phyloP scores from a whole-genome alignment of 1,139 yeast species.

The Pichia sp. region DNA sequence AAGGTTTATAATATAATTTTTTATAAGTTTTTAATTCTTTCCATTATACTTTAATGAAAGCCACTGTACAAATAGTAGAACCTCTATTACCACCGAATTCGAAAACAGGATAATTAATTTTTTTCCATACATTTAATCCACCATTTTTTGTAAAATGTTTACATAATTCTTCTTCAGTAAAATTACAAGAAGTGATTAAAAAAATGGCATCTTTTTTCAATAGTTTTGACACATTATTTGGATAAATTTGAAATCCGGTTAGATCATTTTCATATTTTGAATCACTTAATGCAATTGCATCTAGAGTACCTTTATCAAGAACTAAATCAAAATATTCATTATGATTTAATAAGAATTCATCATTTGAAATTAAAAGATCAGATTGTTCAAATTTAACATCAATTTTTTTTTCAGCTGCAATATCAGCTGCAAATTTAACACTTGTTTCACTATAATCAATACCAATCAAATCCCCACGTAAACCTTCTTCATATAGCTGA shows the following conservation, averaged over 20 bases:
- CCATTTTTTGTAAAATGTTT: constrained; percentile 43
- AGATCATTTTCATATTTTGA: constrained; percentile 36
- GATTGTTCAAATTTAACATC: constrained; percentile 41
- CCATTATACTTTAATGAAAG: constrained; percentile 37
- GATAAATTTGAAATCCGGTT: constrained; percentile 58
- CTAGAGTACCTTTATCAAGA: constrained; percentile 91
- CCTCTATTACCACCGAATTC: constrained; percentile 88
- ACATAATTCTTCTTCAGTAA: constrained; percentile 71
- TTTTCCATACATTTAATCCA: constrained; percentile 48
- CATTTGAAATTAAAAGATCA: constrained; percentile 36
- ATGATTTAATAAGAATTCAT: constrained; percentile 24
- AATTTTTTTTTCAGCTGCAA: constrained; percentile 41
- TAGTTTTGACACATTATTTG: constrained; percentile 50
- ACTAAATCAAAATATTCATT: constrained; percentile 57
- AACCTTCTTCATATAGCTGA: constrained; percentile 56
- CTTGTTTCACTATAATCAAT: constrained; percentile 82
- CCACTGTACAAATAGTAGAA: constrained; percentile 79
- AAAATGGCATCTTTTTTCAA: constrained; percentile 53
- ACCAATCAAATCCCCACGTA: constrained; percentile 51
- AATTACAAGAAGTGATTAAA: constrained; percentile 90
- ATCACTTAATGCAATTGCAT: constrained; percentile 88
- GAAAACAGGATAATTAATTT: constrained; percentile 69
- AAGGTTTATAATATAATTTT: neutral
- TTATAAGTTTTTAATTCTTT: neutral
- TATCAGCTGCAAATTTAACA: constrained; percentile 59